Evolutionary conservation across 371 early-diverging fungal genomes (phyloP).

Genomic region (Lichtheimia ramosa): DNA sequence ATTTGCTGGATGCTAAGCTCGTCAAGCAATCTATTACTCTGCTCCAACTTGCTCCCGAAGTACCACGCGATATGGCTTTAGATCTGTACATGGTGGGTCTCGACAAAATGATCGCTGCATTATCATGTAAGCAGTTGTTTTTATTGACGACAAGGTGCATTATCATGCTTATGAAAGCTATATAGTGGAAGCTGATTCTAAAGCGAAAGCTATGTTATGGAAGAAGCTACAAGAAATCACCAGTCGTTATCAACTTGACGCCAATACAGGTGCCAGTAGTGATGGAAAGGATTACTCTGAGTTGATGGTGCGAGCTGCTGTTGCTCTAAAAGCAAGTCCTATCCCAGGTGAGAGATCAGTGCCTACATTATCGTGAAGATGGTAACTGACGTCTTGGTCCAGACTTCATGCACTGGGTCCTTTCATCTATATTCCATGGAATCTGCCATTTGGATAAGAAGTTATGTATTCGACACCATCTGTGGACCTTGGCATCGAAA

Average conservation of each 20-base stretch:
- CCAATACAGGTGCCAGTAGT: conserved; percentile 9
- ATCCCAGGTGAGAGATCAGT: conserved; percentile 45
- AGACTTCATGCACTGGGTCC: conserved; percentile 46
- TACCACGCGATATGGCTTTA: conserved; percentile 43
- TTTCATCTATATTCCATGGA: conserved; percentile 41
- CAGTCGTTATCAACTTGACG: conserved; percentile 16
- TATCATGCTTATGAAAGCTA: not conserved
- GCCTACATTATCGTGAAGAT: not conserved
- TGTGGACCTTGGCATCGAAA: conserved; percentile 49
- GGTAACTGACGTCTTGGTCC: not conserved
- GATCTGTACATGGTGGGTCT: conserved; percentile 55
- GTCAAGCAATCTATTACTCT: conserved; percentile 50
- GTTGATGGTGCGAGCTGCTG: conserved; percentile 54
- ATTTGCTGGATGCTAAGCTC: conserved; percentile 34
- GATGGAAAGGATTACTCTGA: not conserved
- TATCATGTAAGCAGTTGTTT: conserved; percentile 45
- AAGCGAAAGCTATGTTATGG: conserved; percentile 37
- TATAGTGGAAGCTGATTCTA: conserved; percentile 48
- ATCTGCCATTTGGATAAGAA: conserved; percentile 50
- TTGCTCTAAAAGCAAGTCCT: conserved; percentile 67
- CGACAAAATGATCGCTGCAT: conserved; percentile 45
- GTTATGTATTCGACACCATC: conserved; percentile 51
- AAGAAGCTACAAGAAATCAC: conserved; percentile 31
- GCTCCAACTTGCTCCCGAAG: conserved; percentile 47
- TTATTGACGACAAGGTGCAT: not conserved